phyloP scores from a whole-genome alignment of 1,284 basidiomycete genomes.

The Ustilago sp. region DNA sequence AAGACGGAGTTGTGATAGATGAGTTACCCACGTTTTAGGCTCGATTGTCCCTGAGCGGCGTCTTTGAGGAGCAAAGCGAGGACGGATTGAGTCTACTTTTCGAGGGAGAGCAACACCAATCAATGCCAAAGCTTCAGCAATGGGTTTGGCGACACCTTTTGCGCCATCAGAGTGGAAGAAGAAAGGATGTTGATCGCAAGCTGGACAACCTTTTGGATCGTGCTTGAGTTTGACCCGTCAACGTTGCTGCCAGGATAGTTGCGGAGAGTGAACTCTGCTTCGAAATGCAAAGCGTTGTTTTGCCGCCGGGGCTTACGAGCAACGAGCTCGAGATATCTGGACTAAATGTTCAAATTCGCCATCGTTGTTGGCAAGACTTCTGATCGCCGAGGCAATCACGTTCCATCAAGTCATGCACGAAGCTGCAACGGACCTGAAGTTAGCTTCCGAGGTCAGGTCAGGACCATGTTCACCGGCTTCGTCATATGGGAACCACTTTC shows the following conservation, averaged over 20 bases:
- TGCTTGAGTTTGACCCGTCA: not conserved
- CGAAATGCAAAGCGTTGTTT: slow-evolving; percentile 1
- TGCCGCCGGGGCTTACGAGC: slow-evolving; percentile 5
- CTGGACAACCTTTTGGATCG: not conserved
- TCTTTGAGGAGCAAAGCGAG: slow-evolving; percentile 24
- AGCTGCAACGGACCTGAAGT: not conserved
- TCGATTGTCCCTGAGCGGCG: slow-evolving; percentile 6
- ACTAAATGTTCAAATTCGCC: not conserved
- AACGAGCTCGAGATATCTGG: not conserved
- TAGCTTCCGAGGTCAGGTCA: not conserved
- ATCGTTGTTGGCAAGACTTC: not conserved
- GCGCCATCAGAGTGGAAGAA: not conserved
- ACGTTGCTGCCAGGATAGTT: slow-evolving; percentile 4
- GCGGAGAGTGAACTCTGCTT: not conserved
- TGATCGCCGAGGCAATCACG: slow-evolving; percentile 11
- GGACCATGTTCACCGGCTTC: too few species aligned
- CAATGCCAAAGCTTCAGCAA: not conserved
- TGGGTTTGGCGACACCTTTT: not conserved
- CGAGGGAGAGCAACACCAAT: not conserved
- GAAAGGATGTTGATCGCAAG: not conserved
- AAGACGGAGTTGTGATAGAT: slow-evolving; percentile 1
- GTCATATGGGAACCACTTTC: too few species aligned
- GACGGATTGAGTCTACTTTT: slow-evolving; percentile 34
- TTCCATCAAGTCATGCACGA: slow-evolving; percentile 3
- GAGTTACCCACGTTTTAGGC: slow-evolving; percentile 7